These are phyloP conservation scores for Danielozyma ontarioensis DNA, from an alignment of 805 yeast species.

Conservation along the genomic window DNA sequence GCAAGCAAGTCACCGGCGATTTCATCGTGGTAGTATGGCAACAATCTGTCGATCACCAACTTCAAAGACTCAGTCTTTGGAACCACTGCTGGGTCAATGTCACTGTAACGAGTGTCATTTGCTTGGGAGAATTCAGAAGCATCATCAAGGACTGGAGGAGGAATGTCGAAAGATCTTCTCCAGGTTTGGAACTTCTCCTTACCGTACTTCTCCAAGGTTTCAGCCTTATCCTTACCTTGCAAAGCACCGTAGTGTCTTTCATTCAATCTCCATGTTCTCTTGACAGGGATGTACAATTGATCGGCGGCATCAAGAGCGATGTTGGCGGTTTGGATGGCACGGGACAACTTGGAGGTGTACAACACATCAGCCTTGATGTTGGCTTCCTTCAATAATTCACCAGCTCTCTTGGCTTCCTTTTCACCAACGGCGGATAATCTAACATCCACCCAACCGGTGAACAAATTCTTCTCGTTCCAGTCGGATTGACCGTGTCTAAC, in stretches of 20 bases:
- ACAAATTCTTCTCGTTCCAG: constrained; percentile 96
- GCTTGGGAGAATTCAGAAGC: constrained; percentile 77
- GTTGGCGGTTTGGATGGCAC: constrained; percentile 98
- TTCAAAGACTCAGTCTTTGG: constrained; percentile 94
- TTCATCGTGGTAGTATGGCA: constrained; percentile 95
- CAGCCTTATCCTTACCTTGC: constrained; percentile 98
- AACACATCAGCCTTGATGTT: constrained; percentile 81
- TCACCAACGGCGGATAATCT: constrained; percentile 77
- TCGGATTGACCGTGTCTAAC: constrained; percentile 99
- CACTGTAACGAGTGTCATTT: constrained; percentile 79
- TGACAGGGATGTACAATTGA: constrained; percentile 84
- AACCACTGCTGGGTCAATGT: constrained; percentile 77
- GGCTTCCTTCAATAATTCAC: constrained; percentile 83
- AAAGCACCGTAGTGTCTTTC: constrained; percentile 99
- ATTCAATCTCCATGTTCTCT: constrained; percentile 96
- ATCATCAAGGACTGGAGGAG: constrained; percentile 85
- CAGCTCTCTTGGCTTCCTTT: constrained; percentile 90
- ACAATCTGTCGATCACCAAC: constrained; percentile 90
- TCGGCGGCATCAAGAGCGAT: constrained; percentile 86
- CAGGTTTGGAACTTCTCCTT: constrained; percentile 90
- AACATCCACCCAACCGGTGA: constrained; percentile 99
- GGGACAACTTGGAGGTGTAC: constrained; percentile 84
- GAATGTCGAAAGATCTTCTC: constrained; percentile 96
- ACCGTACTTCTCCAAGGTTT: constrained; percentile 82
- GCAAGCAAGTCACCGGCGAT: constrained; percentile 77